A percentile compares a stretch with the other conserved stretches of the same genome.
Conservation (phyloP, 2,329 filamentous ascomycete species). For the Sarocladiaceae sp. region DNA sequence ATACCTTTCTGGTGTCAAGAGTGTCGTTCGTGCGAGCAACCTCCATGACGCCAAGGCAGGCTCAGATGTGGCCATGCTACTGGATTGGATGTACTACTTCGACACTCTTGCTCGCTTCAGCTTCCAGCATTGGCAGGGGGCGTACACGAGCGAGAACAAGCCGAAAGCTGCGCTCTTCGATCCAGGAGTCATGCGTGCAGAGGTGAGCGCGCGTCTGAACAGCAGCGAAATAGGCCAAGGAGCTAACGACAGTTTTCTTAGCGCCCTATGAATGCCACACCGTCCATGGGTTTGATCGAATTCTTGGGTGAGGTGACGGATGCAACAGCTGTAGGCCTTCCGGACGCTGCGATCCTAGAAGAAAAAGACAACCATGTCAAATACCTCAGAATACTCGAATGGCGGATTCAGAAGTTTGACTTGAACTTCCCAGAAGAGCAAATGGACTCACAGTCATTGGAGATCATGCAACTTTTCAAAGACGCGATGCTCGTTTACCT, state of each 20-base stretch:
- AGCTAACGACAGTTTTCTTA: not conserved
- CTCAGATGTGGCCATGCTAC: constrained; percentile 13
- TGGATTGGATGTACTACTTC: constrained; percentile 26
- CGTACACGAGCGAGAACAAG: not conserved
- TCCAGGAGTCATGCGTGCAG: not conserved
- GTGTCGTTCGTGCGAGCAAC: constrained; percentile 12
- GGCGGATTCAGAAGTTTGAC: constrained; percentile 19
- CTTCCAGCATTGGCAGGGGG: constrained; percentile 20
- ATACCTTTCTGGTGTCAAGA: constrained; percentile 21
- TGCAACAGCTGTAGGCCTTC: constrained; percentile 10
- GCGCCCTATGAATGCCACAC: constrained; percentile 11
- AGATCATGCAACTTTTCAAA: constrained; percentile 20
- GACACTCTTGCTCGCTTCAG: constrained; percentile 23
- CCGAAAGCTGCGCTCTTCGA: not conserved
- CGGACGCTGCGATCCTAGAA: constrained; percentile 8
- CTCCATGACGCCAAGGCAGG: not conserved
- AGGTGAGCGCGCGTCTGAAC: not conserved
- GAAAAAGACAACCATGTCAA: constrained; percentile 14
- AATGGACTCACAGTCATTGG: not conserved
- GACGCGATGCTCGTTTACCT: constrained; percentile 27
- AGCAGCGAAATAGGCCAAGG: not conserved
- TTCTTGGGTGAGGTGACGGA: constrained; percentile 19
- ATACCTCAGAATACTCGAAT: constrained; percentile 22
- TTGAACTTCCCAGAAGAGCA: not conserved
- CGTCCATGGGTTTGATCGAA: constrained; percentile 14